Percentiles rank a stretch among this genome's conserved stretches.
These are phyloP conservation scores for Pisolithus marmoratus DNA, from an alignment of 768 basidiomycete genomes.

Conservation along the genomic window DNA sequence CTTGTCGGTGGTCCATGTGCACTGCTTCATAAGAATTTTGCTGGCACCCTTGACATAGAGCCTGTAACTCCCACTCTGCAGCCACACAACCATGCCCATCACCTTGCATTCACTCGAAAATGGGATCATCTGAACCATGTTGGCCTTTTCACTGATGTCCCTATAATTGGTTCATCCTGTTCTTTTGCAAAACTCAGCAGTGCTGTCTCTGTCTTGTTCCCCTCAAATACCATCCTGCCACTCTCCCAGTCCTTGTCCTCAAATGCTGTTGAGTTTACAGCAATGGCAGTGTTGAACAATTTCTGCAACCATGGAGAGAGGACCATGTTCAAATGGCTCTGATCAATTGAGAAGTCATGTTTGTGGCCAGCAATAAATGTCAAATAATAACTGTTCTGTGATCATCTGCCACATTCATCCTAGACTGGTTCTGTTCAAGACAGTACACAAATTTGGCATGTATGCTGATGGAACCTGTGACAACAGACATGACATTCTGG, in stretches of 20 bases:
- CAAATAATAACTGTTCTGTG: constrained; percentile 27
- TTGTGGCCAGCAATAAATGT: constrained; percentile 33
- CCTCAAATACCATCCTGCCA: constrained; percentile 63
- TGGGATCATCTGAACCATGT: constrained; percentile 81
- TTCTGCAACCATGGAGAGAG: constrained; percentile 55
- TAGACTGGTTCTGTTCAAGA: constrained; percentile 62
- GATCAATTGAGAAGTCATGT: constrained; percentile 88
- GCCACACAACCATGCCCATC: constrained; percentile 84
- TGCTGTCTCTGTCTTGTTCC: constrained; percentile 94
- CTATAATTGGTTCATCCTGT: constrained; percentile 68
- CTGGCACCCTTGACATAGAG: constrained; percentile 90
- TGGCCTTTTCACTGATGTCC: constrained; percentile 51
- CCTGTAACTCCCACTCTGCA: constrained; percentile 48
- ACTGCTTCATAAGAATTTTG: constrained; percentile 83
- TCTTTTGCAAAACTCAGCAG: constrained; percentile 81
- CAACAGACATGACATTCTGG: constrained; percentile 92
- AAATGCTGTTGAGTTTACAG: constrained; percentile 93
- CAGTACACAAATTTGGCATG: constrained; percentile 88
- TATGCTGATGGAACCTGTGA: constrained; percentile 91
- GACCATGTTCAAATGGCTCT: constrained; percentile 56
- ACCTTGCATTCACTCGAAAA: constrained; percentile 92
- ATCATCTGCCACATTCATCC: constrained; percentile 64
- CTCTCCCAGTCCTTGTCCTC: constrained; percentile 67
- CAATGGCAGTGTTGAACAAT: constrained; percentile 80
- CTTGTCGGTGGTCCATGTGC: constrained; percentile 30